These are phyloP conservation scores for Pyrenophora seminiperda DNA, from an alignment of 2,329 filamentous ascomycete genomes.

Conservation along the genomic window DNA sequence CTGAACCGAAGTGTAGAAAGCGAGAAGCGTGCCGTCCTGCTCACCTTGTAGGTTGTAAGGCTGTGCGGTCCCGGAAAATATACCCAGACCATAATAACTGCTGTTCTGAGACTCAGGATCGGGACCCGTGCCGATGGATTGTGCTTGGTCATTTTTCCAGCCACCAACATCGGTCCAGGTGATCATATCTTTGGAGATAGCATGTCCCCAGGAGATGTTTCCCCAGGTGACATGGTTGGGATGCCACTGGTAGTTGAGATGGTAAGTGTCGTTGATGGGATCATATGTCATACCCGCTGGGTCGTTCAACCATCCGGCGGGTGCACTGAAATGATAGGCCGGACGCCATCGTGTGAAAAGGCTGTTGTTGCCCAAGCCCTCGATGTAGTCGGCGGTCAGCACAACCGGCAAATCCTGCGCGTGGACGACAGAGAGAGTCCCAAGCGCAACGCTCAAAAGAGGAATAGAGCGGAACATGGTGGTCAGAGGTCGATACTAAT, in stretches of 20 bases:
- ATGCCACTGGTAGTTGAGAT: slow-evolving; percentile 61
- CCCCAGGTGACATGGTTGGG: slow-evolving; percentile 56
- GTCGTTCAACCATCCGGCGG: slow-evolving; percentile 56
- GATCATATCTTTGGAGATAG: slow-evolving; percentile 57
- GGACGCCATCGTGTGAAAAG: slow-evolving; percentile 57
- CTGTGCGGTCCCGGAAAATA: slow-evolving; percentile 59
- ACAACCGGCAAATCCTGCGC: slow-evolving; percentile 36
- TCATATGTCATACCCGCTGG: slow-evolving; percentile 55
- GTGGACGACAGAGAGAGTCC: slow-evolving; percentile 17
- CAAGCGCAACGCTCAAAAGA: slow-evolving; percentile 35
- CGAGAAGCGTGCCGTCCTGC: slow-evolving; percentile 52
- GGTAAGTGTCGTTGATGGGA: slow-evolving; percentile 55
- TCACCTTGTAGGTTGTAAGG: slow-evolving; percentile 56
- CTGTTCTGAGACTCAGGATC: slow-evolving; percentile 35
- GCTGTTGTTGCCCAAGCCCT: slow-evolving; percentile 52
- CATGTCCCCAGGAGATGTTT: slow-evolving; percentile 54
- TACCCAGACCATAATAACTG: slow-evolving; percentile 57
- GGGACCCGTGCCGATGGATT: slow-evolving; percentile 49
- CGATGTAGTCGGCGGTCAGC: slow-evolving; percentile 36
- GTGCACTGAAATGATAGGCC: slow-evolving; percentile 54
- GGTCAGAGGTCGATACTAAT: slow-evolving; percentile 6
- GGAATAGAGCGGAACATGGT: slow-evolving; percentile 32
- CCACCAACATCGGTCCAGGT: slow-evolving; percentile 53
- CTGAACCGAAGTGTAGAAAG: slow-evolving; percentile 56
- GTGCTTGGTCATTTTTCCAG: slow-evolving; percentile 53